A percentile compares a stretch with the other conserved stretches of the same genome.
Evolutionary conservation across 345 rosid genomes (phyloP).

Genomic region (Clausena lansium): DNA sequence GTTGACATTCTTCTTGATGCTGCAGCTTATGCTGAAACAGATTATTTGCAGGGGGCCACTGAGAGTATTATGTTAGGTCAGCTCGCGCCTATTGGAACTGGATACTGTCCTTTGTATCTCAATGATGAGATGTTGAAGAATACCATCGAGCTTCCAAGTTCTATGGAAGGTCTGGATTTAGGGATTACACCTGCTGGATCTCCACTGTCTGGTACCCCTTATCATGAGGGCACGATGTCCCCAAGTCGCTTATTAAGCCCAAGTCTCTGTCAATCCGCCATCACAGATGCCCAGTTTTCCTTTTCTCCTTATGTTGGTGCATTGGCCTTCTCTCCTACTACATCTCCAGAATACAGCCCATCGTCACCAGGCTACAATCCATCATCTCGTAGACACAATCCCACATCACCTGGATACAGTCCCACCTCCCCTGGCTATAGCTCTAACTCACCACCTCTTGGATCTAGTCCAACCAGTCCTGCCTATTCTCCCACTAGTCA

Average conservation of each 20-base stretch:
- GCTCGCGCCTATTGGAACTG: constrained; percentile 96
- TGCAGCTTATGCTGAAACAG: constrained; percentile 93
- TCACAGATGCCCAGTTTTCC: constrained; percentile 71
- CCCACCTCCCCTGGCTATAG: constrained; percentile 84
- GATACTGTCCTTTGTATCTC: constrained; percentile 81
- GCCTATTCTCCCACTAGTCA: constrained; percentile 83
- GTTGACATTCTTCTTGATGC: constrained; percentile 98
- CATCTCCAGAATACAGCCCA: constrained; percentile 82
- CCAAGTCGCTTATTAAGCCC: constrained; percentile 84
- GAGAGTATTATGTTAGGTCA: constrained; percentile 97
- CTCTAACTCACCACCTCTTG: constrained; percentile 86
- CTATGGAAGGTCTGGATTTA: constrained; percentile 81
- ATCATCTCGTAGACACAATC: constrained; percentile 57
- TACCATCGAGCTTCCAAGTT: constrained; percentile 97
- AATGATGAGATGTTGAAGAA: constrained; percentile 97
- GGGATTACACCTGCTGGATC: constrained; percentile 94
- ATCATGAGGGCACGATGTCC: constrained; percentile 94
- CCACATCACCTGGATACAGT: constrained; percentile 78
- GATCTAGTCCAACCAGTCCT: constrained; percentile 84
- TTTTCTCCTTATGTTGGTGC: constrained; percentile 77
- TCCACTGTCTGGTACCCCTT: constrained; percentile 87
- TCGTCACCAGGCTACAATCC: constrained; percentile 77
- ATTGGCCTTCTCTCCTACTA: constrained; percentile 80
- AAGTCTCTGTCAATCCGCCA: constrained; percentile 71
- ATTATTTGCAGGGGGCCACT: constrained; percentile 83